Percentiles rank a stretch among this genome's conserved stretches.
These are phyloP conservation scores for Scheffersomyces lignosus DNA, from an alignment of 805 yeast genomes.

Conservation along the genomic window DNA sequence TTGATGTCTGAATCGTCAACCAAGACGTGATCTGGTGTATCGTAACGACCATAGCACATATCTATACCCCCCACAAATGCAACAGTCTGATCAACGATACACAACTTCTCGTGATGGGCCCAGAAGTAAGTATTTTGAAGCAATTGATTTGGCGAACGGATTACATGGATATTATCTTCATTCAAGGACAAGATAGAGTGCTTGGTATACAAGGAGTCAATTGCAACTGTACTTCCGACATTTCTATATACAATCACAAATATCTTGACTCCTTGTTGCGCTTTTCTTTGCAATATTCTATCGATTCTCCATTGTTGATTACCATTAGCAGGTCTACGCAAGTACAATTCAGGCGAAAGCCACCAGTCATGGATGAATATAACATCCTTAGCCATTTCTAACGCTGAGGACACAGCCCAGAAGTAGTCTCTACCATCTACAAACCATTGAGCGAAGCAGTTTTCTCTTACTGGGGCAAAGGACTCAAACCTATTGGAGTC, in stretches of 20 bases:
- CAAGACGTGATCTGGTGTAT: conserved; percentile 92
- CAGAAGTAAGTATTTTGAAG: conserved; percentile 91
- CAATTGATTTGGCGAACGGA: conserved; percentile 94
- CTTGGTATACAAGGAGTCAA: conserved; percentile 92
- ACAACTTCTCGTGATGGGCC: conserved; percentile 98
- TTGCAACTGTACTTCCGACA: conserved; percentile 89
- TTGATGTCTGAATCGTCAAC: conserved; percentile 63
- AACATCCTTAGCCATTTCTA: conserved; percentile 90
- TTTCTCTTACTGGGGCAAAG: conserved; percentile 86
- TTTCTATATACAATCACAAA: conserved; percentile 91
- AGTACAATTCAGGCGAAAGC: conserved; percentile 90
- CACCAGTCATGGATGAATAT: conserved; percentile 98
- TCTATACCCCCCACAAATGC: conserved; percentile 96
- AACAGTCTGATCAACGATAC: conserved; percentile 81
- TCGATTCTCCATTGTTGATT: conserved; percentile 94
- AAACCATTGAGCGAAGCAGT: conserved; percentile 92
- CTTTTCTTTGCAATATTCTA: conserved; percentile 81
- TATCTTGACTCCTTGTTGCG: conserved; percentile 92
- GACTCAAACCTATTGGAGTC: conserved; percentile 75
- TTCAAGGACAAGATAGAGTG: conserved; percentile 86
- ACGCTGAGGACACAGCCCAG: conserved; percentile 93
- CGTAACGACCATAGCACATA: conserved; percentile 92
- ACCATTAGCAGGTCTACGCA: conserved; percentile 93
- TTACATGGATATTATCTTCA: conserved; percentile 76
- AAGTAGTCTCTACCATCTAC: conserved; percentile 95